Conservation (phyloP, 2,329 filamentous ascomycete species). For the Immersiporthe knoxdaviesiana region DNA sequence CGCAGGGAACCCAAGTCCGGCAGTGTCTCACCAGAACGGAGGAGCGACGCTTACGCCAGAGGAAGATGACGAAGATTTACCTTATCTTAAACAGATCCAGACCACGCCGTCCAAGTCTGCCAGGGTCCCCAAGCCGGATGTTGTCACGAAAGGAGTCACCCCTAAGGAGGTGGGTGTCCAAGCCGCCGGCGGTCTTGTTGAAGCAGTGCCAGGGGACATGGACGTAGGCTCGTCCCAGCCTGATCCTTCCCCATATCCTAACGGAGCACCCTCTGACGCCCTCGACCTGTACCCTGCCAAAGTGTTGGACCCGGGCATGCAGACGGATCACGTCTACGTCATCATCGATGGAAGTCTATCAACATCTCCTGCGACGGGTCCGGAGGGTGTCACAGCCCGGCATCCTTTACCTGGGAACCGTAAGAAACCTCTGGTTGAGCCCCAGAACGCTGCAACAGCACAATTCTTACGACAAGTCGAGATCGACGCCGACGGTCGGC, state of each 20-base stretch:
- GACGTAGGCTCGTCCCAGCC: neutral
- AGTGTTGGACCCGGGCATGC: constrained; percentile 12
- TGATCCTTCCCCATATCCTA: neutral
- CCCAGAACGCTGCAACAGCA: neutral
- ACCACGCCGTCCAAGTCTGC: constrained; percentile 9
- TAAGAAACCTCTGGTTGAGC: neutral
- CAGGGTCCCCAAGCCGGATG: neutral
- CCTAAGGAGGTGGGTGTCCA: neutral
- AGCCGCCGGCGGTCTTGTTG: neutral
- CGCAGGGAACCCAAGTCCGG: neutral
- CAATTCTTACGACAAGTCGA: constrained; percentile 11
- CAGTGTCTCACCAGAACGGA: neutral
- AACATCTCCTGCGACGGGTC: neutral
- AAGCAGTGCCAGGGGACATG: neutral
- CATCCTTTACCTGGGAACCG: neutral
- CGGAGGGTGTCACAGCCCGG: neutral
- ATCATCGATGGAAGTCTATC: neutral
- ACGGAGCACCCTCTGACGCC: neutral
- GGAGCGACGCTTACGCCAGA: neutral
- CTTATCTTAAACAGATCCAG: constrained; percentile 28
- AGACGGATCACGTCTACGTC: neutral
- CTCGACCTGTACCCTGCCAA: constrained; percentile 24
- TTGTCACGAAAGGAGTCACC: neutral
- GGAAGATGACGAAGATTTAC: constrained; percentile 23
- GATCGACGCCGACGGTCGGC: neutral